phyloP scores from a whole-genome alignment of 2,329 filamentous ascomycete genomes.

The Tolypocladium cylindrosporum region DNA sequence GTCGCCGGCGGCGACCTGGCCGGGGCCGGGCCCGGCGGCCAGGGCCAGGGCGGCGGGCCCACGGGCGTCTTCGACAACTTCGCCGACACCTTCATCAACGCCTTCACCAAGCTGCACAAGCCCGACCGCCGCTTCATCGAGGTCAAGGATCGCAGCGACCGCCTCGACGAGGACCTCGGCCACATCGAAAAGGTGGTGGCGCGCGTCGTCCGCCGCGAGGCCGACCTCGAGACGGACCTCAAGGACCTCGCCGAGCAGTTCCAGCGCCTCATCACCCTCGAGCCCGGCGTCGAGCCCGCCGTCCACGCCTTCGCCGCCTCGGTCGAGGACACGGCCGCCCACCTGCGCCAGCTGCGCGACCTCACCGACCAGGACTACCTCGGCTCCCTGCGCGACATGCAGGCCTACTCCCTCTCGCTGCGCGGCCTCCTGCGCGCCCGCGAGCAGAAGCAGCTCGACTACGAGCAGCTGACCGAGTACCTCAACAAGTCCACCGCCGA shows the following conservation, averaged over 20 bases:
- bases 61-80: constrained; percentile 86
- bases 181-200: constrained; percentile 96
- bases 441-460: constrained; percentile 96
- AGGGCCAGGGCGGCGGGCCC: constrained; percentile 23
- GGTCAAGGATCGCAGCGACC: constrained; percentile 84
- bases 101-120: constrained; percentile 93
- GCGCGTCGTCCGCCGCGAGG: constrained; percentile 76
- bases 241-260: constrained; percentile 88
- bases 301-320: constrained; percentile 80
- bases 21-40: constrained; percentile 14
- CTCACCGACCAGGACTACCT: constrained; percentile 94
- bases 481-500: constrained; percentile 83
- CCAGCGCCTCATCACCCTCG: constrained; percentile 81
- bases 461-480: constrained; percentile 91
- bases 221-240: constrained; percentile 80
- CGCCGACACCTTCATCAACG: constrained; percentile 93
- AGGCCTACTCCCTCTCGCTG: constrained; percentile 80
- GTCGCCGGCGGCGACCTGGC: too few species aligned
- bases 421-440: constrained; percentile 84
- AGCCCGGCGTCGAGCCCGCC: constrained; percentile 74
- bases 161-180: constrained; percentile 84
- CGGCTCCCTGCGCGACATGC: constrained; percentile 87
- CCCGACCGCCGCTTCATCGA: constrained; percentile 91
- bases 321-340: constrained; percentile 72
- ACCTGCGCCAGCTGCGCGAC: constrained; percentile 74